Evolutionary conservation across 352 stramenopile genomes (phyloP).

Genomic region (Phytophthora rubi): DNA sequence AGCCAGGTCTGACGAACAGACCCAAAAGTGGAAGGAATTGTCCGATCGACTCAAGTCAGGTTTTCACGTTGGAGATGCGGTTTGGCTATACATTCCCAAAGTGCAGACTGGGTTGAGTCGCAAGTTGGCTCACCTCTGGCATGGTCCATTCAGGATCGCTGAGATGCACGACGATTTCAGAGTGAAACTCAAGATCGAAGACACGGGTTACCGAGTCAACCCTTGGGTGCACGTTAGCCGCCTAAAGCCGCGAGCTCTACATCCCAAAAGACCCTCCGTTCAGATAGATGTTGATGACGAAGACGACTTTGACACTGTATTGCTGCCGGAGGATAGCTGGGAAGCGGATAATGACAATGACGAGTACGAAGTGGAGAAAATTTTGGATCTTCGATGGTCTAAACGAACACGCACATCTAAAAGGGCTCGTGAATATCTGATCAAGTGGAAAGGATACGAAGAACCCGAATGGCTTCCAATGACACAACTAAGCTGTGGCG

Average conservation of each 20-base stretch:
- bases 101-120: neutral
- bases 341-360: too few relatives aligned
- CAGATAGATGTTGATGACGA: too few relatives aligned
- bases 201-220: neutral
- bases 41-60: neutral
- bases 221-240: conserved; percentile 1
- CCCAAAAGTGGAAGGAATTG: neutral
- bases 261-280: too few relatives aligned
- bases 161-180: neutral
- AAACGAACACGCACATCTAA: too few relatives aligned
- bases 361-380: too few relatives aligned
- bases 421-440: too few relatives aligned
- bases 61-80: neutral
- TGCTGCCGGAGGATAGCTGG: too few relatives aligned
- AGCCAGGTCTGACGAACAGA: neutral
- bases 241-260: neutral
- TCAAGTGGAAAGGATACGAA: too few relatives aligned
- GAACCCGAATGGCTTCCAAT: too few relatives aligned
- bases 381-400: too few relatives aligned
- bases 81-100: neutral
- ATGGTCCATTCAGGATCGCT: conserved; percentile 3
- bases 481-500: too few relatives aligned
- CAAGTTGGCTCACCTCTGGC: conserved; percentile 3
- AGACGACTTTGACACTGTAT: too few relatives aligned
- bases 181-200: neutral